phyloP scores from a whole-genome alignment of 129 eudicot species.

The Gnaphalium uliginosum region DNA sequence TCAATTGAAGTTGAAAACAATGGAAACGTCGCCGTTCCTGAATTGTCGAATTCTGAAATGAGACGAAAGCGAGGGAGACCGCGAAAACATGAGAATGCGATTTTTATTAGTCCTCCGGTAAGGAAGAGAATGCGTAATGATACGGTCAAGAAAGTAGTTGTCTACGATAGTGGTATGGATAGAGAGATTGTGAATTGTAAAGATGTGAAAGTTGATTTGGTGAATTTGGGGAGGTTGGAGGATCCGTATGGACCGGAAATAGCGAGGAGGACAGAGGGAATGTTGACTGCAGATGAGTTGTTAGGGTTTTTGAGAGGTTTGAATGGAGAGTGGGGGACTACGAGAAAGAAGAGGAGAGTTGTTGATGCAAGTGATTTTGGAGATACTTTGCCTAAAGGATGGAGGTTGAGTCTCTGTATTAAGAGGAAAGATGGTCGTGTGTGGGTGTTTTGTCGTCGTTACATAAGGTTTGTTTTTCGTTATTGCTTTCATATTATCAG shows the following conservation, averaged over 20 bases:
- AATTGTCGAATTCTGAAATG: constrained; percentile 11
- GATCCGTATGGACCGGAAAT: constrained; percentile 69
- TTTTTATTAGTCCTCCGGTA: background rate
- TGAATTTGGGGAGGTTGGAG: constrained; percentile 40
- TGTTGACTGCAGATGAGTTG: constrained; percentile 52
- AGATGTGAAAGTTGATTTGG: constrained; percentile 60
- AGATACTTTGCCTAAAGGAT: constrained; percentile 66
- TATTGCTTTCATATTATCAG: background rate
- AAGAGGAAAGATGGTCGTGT: constrained; percentile 64
- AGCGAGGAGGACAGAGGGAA: constrained; percentile 54
- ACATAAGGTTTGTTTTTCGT: constrained; percentile 60
- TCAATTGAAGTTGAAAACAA: background rate
- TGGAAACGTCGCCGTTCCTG: background rate
- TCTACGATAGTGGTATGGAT: constrained; percentile 43
- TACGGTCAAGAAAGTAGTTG: constrained; percentile 34
- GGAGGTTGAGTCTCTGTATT: constrained; percentile 66
- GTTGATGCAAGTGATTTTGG: constrained; percentile 84
- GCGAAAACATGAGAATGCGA: constrained; percentile 33
- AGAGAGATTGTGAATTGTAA: constrained; percentile 51
- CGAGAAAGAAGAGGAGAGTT: constrained; percentile 72
- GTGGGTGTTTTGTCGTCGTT: constrained; percentile 77
- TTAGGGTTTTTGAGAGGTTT: constrained; percentile 61
- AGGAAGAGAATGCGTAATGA: constrained; percentile 16
- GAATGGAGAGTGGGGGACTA: constrained; percentile 81
- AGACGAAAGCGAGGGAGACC: constrained; percentile 69